A percentile compares a stretch with the other conserved stretches of the same genome.
phyloP scores from a whole-genome alignment of 768 basidiomycete species.

The Termitomyces titanicus region DNA sequence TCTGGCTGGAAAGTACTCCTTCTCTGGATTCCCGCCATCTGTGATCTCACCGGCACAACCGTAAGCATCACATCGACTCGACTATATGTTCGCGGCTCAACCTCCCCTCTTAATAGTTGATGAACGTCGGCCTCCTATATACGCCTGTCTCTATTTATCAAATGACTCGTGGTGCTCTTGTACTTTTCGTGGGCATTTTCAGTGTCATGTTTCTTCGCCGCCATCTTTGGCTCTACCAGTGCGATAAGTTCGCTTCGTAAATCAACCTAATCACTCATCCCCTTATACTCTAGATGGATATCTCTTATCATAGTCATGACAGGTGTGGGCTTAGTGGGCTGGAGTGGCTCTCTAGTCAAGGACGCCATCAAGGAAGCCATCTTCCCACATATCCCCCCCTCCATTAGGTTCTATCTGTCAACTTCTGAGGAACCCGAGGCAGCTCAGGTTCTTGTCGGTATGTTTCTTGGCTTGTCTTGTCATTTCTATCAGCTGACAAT shows the following conservation, averaged over 20 bases:
- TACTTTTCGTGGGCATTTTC: constrained; percentile 89
- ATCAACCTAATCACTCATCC: not conserved
- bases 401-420: constrained; percentile 29
- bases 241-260: constrained; percentile 7
- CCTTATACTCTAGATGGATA: constrained; percentile 63
- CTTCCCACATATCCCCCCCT: constrained; percentile 24
- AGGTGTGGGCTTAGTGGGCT: constrained; percentile 83
- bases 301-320: constrained; percentile 86
- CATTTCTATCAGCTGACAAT: constrained; percentile 16
- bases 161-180: constrained; percentile 91
- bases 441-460: constrained; percentile 73
- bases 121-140: constrained; percentile 95
- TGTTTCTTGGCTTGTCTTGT: constrained; percentile 20
- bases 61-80: constrained; percentile 36
- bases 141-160: constrained; percentile 98
- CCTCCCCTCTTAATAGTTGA: constrained; percentile 42
- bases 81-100: constrained; percentile 1
- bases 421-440: constrained; percentile 51
- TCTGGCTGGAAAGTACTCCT: constrained; percentile 69
- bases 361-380: constrained; percentile 54
- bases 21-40: constrained; percentile 85
- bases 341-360: constrained; percentile 85
- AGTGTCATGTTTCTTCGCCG: constrained; percentile 89
- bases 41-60: constrained; percentile 90
- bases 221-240: constrained; percentile 87